Base-by-base conservation (phyloP, 192 early-diverging fungal genomes). In the Backusella australiensis region DNA sequence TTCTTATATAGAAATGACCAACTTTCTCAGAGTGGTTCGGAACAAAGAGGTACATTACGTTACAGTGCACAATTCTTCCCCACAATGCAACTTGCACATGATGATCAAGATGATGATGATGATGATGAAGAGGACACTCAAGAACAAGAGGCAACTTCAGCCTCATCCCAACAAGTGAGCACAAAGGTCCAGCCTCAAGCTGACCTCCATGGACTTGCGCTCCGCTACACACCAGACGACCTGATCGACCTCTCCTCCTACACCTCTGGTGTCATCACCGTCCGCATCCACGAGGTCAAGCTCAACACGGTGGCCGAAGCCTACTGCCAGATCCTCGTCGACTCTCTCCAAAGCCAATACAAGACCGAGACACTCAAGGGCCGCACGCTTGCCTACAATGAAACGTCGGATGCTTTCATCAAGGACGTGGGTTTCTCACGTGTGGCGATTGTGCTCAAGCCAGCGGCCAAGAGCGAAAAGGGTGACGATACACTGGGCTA, bases 281-380 rank as follows among this genome's bases (percentile, higher is more conserved):
- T 92, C 23, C 80, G 80, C 8, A 69, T 92, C 17, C 85, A 88
- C 71, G 85, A 85, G 59, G 85, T 81, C 1, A 34, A 71, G 36
- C 23, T 77, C n/a, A 11, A 42, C 8, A 56, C 21, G 8, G 19
- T 49, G 4, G 39, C 19, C 6, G 34, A 77, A n/a, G 77, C 71
- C 0, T 90, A 89, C 49, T 83, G 80, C 35, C 84, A 89, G 56
- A 70, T 90, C n/a, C 42, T 86, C 2, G 56, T 90, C 17, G 87
- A 89, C 70, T 77, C 78, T 5, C 71, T 81, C 17, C 36, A 67
- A 17, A 42, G 77, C 12, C 80, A 83, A 36, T 83, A 82, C 73
- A 80, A 85, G 70, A 85, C 85, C 0, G 72, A 76, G 11, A 82
- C 67, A 34, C 12, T 77, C 2, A 74, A 70, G 26, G 82, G 82